phyloP scores from a whole-genome alignment of 495 filamentous ascomycete species.

The Neurospora sp. region DNA sequence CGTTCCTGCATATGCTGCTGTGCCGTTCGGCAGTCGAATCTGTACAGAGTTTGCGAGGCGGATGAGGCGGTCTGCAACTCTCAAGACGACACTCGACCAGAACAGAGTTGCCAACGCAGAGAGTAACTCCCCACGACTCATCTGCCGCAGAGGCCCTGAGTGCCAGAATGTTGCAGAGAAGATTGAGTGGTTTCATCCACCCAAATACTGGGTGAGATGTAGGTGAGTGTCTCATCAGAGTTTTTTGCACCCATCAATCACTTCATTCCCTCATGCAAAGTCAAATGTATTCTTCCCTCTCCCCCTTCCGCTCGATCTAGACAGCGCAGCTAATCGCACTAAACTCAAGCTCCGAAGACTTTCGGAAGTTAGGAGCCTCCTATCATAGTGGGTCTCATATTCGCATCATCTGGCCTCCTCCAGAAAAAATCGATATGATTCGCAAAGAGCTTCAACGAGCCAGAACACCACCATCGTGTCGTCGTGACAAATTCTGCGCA shows the following conservation, averaged over 20 bases:
- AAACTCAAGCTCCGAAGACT: background rate
- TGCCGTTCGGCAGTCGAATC: background rate
- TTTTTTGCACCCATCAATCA: background rate
- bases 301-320: background rate
- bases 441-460: background rate
- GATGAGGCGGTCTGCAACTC: background rate
- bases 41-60: background rate
- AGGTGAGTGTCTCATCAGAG: background rate
- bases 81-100: background rate
- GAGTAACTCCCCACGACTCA: background rate
- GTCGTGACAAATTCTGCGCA: background rate
- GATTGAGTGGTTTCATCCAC: no score
- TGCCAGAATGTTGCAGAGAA: background rate
- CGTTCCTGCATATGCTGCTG: background rate
- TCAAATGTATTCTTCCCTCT: background rate
- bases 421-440: background rate
- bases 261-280: background rate
- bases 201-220: background rate
- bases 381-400: background rate
- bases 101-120: background rate
- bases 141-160: background rate
- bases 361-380: background rate
- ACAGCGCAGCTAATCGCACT: background rate
- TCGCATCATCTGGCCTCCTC: background rate
- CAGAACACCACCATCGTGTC: background rate